A percentile compares a stretch with the other conserved stretches of the same genome.
These are phyloP conservation scores for Passalora sequoiae DNA, from an alignment of 2,329 filamentous ascomycete genomes.

Conservation along the genomic window DNA sequence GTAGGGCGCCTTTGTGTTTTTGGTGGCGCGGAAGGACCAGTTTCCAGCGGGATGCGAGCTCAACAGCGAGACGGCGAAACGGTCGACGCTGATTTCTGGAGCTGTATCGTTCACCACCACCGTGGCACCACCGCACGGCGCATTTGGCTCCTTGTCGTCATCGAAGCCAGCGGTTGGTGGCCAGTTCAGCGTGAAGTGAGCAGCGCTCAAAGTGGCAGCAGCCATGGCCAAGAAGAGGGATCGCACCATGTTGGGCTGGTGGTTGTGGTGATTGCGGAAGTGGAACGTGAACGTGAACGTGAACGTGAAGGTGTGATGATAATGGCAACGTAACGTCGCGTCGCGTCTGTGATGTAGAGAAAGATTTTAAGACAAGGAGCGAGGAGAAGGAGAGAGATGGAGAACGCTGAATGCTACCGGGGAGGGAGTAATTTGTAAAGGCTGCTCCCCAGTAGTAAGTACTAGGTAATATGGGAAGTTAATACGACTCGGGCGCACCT, in stretches of 20 bases:
- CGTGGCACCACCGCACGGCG: conserved; percentile 28
- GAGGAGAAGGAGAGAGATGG: too few relatives aligned
- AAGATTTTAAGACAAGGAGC: too few relatives aligned
- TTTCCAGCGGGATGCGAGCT: conserved; percentile 26
- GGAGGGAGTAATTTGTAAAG: too few relatives aligned
- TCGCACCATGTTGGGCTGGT: conserved; percentile 22
- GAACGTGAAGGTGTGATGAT: neutral
- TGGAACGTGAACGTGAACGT: neutral
- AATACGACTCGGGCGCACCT: too few relatives aligned
- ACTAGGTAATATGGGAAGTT: too few relatives aligned
- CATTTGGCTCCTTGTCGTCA: conserved; percentile 25
- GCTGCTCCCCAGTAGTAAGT: too few relatives aligned
- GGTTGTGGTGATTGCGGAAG: neutral
- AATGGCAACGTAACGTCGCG: too few relatives aligned
- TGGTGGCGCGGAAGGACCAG: conserved; percentile 29
- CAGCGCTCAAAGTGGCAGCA: conserved; percentile 32
- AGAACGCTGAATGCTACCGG: too few relatives aligned
- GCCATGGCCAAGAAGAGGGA: conserved; percentile 25
- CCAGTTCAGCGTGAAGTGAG: conserved; percentile 42
- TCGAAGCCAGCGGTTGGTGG: conserved; percentile 32
- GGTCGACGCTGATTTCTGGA: conserved; percentile 27
- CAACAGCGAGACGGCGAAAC: conserved; percentile 27
- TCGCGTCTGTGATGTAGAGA: too few relatives aligned
- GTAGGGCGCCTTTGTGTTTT: conserved; percentile 27
- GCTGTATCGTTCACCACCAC: conserved; percentile 22